Base-by-base conservation (phyloP, 768 basidiomycete species). In the Hygrophoropsis aurantiaca region DNA sequence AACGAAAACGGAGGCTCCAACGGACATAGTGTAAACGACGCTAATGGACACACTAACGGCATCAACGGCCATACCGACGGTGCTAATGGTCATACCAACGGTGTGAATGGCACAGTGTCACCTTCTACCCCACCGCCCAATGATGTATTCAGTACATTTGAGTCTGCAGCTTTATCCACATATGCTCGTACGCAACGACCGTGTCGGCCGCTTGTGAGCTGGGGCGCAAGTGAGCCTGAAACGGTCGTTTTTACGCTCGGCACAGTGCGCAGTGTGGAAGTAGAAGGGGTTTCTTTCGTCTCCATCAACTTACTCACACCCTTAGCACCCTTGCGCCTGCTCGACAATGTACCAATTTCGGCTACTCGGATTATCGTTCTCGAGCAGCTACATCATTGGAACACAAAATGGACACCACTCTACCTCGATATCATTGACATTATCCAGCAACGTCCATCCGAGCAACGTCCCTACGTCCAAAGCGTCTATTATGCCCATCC, bases 361-460 rank as follows among this genome's bases (percentile, higher is more conserved):
- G 79, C 77, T 23, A 77, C 75, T 13, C 82, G 80, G 18, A 78
- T 95, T 44, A 70, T 94, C 48, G 84, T 94, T 15, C 76, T 94
- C 10, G 94, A 95, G 60, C 91, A 94, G 62, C 71, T 87, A 6
- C 75, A 77, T 57, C 74, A 70, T 53, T 90, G 87, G 79, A 75
- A 78, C n/a, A 83, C 82, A 32, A 90, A 90, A 65, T 94, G 89
- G 87, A 85, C 88, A 1, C 88, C 91, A 0, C 68, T 95, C 3
- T 95, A 87, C 65, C 78, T 97, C 42, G 92, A 94, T 26, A 71
- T 93, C 20, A 77, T 89, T 39, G 77, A 75, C 45, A 84, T 85
- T 11, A 65, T 94, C 26, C 90, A 92, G 52, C 72, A 79, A 36
- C 74, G 74, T 38, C 73, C 77, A 23, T 49, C 67, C 0, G 72